Base-by-base conservation (phyloP, 169 alveolate species). In the Nephromyces sp. region DNA sequence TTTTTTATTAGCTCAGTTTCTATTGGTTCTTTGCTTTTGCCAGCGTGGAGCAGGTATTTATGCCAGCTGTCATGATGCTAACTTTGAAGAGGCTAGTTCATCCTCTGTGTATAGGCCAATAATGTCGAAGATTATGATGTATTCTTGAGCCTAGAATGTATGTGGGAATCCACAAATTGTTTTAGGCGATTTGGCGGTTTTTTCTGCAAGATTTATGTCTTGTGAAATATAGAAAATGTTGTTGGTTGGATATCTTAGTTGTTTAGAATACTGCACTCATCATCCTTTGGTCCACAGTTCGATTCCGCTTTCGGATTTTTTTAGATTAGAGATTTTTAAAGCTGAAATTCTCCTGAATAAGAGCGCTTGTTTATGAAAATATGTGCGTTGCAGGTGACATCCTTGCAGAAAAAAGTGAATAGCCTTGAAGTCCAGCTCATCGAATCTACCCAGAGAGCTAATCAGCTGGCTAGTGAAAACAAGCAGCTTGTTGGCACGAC, bases 381-480 rank as follows among this genome's bases (percentile, higher is more conserved):
- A 24, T 63, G 3, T 63, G 34, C 2, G 21, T 34, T 61, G 32
- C 85, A 88, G 92, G 71, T 81, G 28, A 72, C 89, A 1, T 74
- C 84, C 4, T 72, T 89, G 66, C 94, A 89, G 79, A 89, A 86
- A 81, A 86, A 85, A 69, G 80, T 79, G 83, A 83, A 88, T 79
- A 80, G 84, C 67, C 72, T 89, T 34, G 94, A 89, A 57, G 94
- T 84, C 6, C 91, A 89, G 75, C 78, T 89, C 52, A 78, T 89
- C 31, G 92, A 89, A 68, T 68, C 85, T 35, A 86, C 88, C 22
- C 94, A 89, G 75, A 78, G 92, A n/a, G 90, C 88, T 32, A 83
- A 89, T 70, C 92, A 85, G 34, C 63, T 89, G 66, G 81, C 90
- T 0, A 92, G 87, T 51, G 94, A 89, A 77, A 89, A 89, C 85